Percentiles rank a stretch among this genome's conserved stretches.
These are phyloP conservation scores for Saccharomyces hybrid DNA, from an alignment of 1,139 yeast species.

Conservation along the genomic window DNA sequence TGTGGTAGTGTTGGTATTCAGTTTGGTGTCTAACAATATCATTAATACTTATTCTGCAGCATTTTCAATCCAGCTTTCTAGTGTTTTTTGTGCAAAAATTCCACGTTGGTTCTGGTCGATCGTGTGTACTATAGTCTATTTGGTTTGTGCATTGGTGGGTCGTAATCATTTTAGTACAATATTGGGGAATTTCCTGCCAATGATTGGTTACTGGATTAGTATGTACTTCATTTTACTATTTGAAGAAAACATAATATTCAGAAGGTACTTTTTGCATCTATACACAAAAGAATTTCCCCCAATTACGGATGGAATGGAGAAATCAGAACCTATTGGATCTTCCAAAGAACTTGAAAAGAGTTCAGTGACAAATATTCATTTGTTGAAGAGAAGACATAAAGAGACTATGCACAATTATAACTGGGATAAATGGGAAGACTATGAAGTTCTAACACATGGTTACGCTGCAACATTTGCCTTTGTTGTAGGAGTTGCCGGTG, in stretches of 20 bases:
- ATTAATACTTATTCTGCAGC: constrained; percentile 81
- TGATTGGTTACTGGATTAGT: constrained; percentile 91
- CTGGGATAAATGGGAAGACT: constrained; percentile 62
- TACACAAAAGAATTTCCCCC: constrained; percentile 48
- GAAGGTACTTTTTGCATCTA: constrained; percentile 44
- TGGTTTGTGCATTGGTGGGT: constrained; percentile 70
- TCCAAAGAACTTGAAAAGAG: constrained; percentile 5
- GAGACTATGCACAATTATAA: constrained; percentile 40
- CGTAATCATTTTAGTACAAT: constrained; percentile 67
- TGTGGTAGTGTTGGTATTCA: constrained; percentile 58
- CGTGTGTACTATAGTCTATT: constrained; percentile 53
- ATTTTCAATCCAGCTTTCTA: constrained; percentile 67
- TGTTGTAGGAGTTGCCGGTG: constrained; percentile 61
- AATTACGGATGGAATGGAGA: background rate
- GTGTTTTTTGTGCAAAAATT: constrained; percentile 49
- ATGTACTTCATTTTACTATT: constrained; percentile 66
- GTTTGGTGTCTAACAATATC: constrained; percentile 73
- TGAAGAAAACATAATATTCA: constrained; percentile 69
- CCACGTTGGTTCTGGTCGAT: constrained; percentile 81
- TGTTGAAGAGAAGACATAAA: constrained; percentile 16
- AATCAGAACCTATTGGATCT: background rate
- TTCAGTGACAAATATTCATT: constrained; percentile 13
- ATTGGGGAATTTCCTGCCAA: constrained; percentile 81
- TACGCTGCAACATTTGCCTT: constrained; percentile 57
- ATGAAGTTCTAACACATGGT: constrained; percentile 49